These are phyloP conservation scores for Phytophthora meadii DNA, from an alignment of 352 stramenopile genomes.

Conservation along the genomic window DNA sequence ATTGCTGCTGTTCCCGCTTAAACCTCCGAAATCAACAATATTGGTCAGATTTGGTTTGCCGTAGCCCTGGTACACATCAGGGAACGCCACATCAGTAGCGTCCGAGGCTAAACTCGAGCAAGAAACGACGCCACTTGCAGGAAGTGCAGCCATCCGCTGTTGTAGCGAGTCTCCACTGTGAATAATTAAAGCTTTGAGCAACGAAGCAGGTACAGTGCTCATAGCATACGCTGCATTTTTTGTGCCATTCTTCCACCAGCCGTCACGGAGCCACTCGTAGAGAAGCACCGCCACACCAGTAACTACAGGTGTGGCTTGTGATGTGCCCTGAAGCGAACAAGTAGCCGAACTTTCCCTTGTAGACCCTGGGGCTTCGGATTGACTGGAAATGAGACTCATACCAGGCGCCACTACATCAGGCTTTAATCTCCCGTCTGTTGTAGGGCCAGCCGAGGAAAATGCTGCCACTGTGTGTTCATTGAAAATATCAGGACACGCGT, in stretches of 20 bases:
- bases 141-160: conserved; percentile 50
- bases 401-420: conserved; percentile 89
- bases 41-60: conserved; percentile 85
- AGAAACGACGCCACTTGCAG: conserved; percentile 51
- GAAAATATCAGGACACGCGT: conserved; percentile 64
- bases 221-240: conserved; percentile 66
- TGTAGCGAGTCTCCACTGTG: conserved; percentile 72
- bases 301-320: conserved; percentile 78
- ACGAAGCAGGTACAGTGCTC: conserved; percentile 63
- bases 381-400: conserved; percentile 80
- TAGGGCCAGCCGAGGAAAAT: conserved; percentile 87
- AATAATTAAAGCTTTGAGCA: conserved; percentile 85
- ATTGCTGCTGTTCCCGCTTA: conserved; percentile 13
- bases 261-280: conserved; percentile 80
- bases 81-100: conserved; percentile 47
- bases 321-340: conserved; percentile 81
- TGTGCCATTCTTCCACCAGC: conserved; percentile 74
- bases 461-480: conserved; percentile 81
- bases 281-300: conserved; percentile 78
- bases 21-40: conserved; percentile 61
- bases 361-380: conserved; percentile 63
- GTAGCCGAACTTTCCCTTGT: conserved; percentile 60
- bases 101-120: conserved; percentile 48
- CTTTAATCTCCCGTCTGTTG: conserved; percentile 85
- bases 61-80: conserved; percentile 84